Conservation (phyloP, 352 stramenopile species). For the Pythium utonaiense region DNA sequence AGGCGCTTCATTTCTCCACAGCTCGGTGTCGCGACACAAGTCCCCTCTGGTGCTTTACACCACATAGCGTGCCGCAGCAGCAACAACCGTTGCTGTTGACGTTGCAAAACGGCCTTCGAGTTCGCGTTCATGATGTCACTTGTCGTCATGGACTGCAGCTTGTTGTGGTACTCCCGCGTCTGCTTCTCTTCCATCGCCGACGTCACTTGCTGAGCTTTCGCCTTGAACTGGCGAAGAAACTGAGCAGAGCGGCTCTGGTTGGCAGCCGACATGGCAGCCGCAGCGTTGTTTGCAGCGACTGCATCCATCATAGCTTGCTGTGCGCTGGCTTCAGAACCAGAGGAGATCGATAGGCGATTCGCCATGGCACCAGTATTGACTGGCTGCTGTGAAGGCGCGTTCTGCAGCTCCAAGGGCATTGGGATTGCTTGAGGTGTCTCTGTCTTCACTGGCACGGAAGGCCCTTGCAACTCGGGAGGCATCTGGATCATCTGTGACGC, state of each 20-base stretch:
- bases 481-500: slow-evolving; percentile 64
- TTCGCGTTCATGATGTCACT: slow-evolving; percentile 66
- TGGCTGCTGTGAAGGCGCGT: background rate
- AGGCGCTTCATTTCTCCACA: slow-evolving; percentile 98
- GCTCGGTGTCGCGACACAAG: slow-evolving; percentile 93
- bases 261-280: slow-evolving; percentile 23
- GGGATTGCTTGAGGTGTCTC: slow-evolving; percentile 27
- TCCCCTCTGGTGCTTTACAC: slow-evolving; percentile 93
- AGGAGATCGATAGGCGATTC: slow-evolving; percentile 11
- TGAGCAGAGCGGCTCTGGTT: slow-evolving; percentile 71
- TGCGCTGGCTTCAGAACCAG: background rate
- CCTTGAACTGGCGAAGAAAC: slow-evolving; percentile 82
- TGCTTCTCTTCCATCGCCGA: slow-evolving; percentile 77
- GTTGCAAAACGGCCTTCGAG: slow-evolving; percentile 94
- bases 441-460: slow-evolving; percentile 28
- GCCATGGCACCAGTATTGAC: background rate
- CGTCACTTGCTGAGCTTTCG: slow-evolving; percentile 71
- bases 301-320: slow-evolving; percentile 20
- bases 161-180: slow-evolving; percentile 82
- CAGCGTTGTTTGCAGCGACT: slow-evolving; percentile 17
- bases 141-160: slow-evolving; percentile 75
- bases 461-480: slow-evolving; percentile 59
- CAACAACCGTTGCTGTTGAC: slow-evolving; percentile 97
- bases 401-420: slow-evolving; percentile 29
- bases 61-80: slow-evolving; percentile 97